Conservation (phyloP, 768 basidiomycete species). For the Boletus sp. region DNA sequence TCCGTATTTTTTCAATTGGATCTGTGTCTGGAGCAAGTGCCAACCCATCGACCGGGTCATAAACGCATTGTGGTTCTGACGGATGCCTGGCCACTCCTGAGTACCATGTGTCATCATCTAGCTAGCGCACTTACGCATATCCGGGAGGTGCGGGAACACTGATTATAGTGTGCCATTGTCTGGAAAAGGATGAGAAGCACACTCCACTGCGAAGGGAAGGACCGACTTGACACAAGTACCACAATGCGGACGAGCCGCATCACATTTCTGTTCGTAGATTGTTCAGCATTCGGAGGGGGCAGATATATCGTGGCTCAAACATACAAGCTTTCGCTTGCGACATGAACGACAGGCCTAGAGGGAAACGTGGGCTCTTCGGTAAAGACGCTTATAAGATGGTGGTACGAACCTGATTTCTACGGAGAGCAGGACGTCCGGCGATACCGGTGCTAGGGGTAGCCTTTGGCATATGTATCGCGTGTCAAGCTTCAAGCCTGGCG, state of each 20-base stretch:
- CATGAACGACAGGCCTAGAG: slow-evolving; percentile 75
- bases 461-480: slow-evolving; percentile 60
- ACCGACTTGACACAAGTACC: slow-evolving; percentile 80
- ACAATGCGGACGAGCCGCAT: slow-evolving; percentile 83
- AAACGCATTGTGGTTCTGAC: slow-evolving; percentile 79
- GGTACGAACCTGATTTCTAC: slow-evolving; percentile 67
- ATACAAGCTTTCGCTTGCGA: slow-evolving; percentile 79
- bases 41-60: slow-evolving; percentile 84
- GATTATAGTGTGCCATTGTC: slow-evolving; percentile 79
- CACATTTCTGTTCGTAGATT: slow-evolving; percentile 65
- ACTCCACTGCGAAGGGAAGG: neutral
- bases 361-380: neutral
- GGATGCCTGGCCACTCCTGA: slow-evolving; percentile 58
- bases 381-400: slow-evolving; percentile 6
- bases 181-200: slow-evolving; percentile 28
- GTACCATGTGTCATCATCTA: neutral
- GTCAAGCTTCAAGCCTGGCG: neutral
- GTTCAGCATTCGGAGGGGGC: slow-evolving; percentile 2
- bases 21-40: slow-evolving; percentile 74
- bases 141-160: slow-evolving; percentile 85
- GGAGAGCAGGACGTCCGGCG: slow-evolving; percentile 60
- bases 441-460: slow-evolving; percentile 36
- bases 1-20: slow-evolving; percentile 74
- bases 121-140: slow-evolving; percentile 59
- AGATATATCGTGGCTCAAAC: slow-evolving; percentile 24